Conservation (phyloP, 208 protist genomes). For the Trypanosoma avium region DNA sequence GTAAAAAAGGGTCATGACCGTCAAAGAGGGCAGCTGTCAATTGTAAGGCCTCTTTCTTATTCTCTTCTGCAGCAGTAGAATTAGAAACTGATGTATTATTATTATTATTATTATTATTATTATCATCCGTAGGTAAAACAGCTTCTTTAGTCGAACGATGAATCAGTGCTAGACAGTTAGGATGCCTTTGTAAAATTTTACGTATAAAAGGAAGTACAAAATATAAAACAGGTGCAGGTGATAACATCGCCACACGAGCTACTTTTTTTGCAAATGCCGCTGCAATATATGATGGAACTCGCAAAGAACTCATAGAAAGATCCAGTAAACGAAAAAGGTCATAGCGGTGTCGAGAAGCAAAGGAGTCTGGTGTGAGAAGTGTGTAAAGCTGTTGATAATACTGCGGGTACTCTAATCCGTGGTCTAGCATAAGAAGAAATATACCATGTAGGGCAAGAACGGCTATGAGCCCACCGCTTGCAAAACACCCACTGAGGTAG, state of each 20-base stretch:
- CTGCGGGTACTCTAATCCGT: slow-evolving; percentile 88
- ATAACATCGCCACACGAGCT: slow-evolving; percentile 55
- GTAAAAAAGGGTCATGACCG: slow-evolving; percentile 71
- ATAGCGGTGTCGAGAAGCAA: slow-evolving; percentile 85
- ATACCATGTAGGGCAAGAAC: slow-evolving; percentile 87
- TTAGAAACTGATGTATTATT: too few species aligned
- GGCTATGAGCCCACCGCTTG: slow-evolving; percentile 80
- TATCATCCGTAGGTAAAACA: slow-evolving; percentile 35
- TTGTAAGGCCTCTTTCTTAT: slow-evolving; percentile 40
- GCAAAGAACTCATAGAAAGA: slow-evolving; percentile 78
- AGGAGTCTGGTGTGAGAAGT: slow-evolving; percentile 76
- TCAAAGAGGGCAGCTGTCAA: slow-evolving; percentile 74
- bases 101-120: slow-evolving; percentile 7
- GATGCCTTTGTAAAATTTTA: slow-evolving; percentile 83
- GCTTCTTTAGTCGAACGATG: slow-evolving; percentile 77
- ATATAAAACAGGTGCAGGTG: slow-evolving; percentile 82
- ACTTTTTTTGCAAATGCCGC: slow-evolving; percentile 82
- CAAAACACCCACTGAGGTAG: slow-evolving; percentile 84
- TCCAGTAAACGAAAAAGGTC: slow-evolving; percentile 85
- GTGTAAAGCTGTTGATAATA: slow-evolving; percentile 92
- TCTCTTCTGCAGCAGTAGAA: too few species aligned
- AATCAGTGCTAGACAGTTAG: slow-evolving; percentile 87
- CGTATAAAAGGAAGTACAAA: slow-evolving; percentile 86
- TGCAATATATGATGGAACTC: slow-evolving; percentile 80
- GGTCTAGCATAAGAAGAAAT: slow-evolving; percentile 88